Base-by-base conservation (phyloP, 441 rosid genomes). In the Jatropha multifida region DNA sequence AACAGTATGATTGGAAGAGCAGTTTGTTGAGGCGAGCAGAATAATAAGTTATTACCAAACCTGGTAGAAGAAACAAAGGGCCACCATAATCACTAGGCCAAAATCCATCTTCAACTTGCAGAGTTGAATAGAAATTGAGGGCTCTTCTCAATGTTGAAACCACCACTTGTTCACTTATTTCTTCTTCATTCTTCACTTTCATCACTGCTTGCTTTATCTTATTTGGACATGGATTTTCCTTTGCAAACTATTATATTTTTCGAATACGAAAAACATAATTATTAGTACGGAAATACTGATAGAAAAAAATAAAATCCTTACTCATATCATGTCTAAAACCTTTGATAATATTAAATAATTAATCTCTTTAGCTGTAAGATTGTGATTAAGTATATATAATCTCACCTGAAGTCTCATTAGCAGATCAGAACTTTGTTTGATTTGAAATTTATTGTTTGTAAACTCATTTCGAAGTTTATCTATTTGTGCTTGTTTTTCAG, bases 71-170 rank as follows among this genome's bases (percentile, higher is more conserved):
- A 73, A 84, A 89, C 68, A 87, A 65, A 42, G 90, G 87, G 13
- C 95, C 95, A 11, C 92, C 77, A 60, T 82, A 86, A 32, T 90
- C 95, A 15, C 90, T 86, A 1, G 95, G 94, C 95, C 97, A 89
- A 26, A 86, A 92, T 2, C 95, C 95, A 55, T 90, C 88, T 2
- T 77, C 82, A 4, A 88, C 75, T 62, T 90, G 95, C 70, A 90
- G 69, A 2, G 91, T 86, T 7, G 90, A 80, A 64, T 83, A 78
- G 75, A 86, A 86, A 13, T 51, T 78, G n/a, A 84, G 72, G 1
- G 88, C 88, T 76, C 83, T 88, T 73, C 77, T 86, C 63, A 92
- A 40, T 18, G 89, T 40, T 0, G 79, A 41, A 0, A 73, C 65
- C 1, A 90, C 90, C 11, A 41, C 76, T 61, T 86, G 88, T 15